A percentile compares a stretch with the other conserved stretches of the same genome.
phyloP scores from a whole-genome alignment of 441 rosid species.

The Monsonia emarginata region DNA sequence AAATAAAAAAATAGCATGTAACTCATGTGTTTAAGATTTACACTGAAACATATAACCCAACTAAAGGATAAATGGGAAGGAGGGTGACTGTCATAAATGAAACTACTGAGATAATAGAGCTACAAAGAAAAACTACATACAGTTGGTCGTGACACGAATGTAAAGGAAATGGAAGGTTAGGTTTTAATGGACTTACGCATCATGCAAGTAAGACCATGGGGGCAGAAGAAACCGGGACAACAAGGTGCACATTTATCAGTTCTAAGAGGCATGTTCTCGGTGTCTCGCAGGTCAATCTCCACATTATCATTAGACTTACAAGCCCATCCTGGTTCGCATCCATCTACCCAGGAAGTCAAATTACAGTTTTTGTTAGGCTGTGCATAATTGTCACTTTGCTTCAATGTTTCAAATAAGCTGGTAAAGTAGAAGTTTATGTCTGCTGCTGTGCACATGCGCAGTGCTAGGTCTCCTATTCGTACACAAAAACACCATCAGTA shows the following conservation, averaged over 20 bases:
- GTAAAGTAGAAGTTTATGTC: conserved; percentile 68
- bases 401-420: conserved; percentile 28
- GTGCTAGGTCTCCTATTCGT: conserved; percentile 51
- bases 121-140: neutral
- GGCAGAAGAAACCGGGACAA: conserved; percentile 94
- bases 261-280: conserved; percentile 46
- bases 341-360: conserved; percentile 67
- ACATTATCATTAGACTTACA: conserved; percentile 37
- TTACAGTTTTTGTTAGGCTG: conserved; percentile 86
- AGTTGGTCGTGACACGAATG: neutral
- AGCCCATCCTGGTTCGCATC: conserved; percentile 97
- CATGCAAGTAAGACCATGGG: conserved; percentile 92
- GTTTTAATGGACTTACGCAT: conserved; percentile 53
- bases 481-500: conserved; percentile 15
- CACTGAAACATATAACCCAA: neutral
- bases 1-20: neutral
- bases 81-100: neutral
- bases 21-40: neutral
- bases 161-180: neutral
- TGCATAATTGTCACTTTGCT: conserved; percentile 23
- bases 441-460: conserved; percentile 79
- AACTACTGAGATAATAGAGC: neutral
- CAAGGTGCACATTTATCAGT: conserved; percentile 47
- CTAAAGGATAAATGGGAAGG: neutral
- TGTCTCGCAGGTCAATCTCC: conserved; percentile 45